phyloP scores from a whole-genome alignment of 2,329 filamentous ascomycete species.

The Aspergillus floridensis region DNA sequence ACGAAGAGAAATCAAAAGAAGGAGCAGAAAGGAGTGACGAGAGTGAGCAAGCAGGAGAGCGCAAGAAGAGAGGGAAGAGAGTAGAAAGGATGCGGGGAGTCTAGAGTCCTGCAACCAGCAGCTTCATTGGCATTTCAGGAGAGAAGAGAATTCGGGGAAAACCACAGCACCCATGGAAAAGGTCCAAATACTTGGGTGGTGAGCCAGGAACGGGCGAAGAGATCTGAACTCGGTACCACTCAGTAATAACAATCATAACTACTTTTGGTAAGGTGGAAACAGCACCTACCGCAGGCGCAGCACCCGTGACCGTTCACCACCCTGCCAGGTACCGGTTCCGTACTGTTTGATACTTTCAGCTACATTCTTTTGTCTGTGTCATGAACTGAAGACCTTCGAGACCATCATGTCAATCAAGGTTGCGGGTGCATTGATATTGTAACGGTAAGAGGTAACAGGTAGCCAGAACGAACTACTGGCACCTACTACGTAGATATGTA shows the following conservation, averaged over 20 bases:
- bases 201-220: background rate
- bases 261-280: too few species aligned
- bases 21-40: constrained; percentile 10
- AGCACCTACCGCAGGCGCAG: too few species aligned
- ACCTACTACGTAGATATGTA: too few species aligned
- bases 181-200: background rate
- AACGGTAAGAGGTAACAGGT: too few species aligned
- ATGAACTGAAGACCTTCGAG: background rate
- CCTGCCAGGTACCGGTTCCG: background rate
- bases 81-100: background rate
- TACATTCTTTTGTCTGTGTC: background rate
- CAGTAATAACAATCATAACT: too few species aligned
- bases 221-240: background rate
- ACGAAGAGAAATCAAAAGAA: background rate
- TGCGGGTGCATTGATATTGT: too few species aligned
- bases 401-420: too few species aligned
- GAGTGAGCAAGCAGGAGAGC: constrained; percentile 25
- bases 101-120: constrained; percentile 9
- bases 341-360: background rate
- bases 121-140: constrained; percentile 2
- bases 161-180: background rate
- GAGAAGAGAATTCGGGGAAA: background rate
- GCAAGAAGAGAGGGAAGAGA: constrained; percentile 9
- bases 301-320: too few species aligned
- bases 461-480: too few species aligned